Evolutionary conservation across 208 protist species (phyloP).

Genomic region (Leishmania amazonensis): DNA sequence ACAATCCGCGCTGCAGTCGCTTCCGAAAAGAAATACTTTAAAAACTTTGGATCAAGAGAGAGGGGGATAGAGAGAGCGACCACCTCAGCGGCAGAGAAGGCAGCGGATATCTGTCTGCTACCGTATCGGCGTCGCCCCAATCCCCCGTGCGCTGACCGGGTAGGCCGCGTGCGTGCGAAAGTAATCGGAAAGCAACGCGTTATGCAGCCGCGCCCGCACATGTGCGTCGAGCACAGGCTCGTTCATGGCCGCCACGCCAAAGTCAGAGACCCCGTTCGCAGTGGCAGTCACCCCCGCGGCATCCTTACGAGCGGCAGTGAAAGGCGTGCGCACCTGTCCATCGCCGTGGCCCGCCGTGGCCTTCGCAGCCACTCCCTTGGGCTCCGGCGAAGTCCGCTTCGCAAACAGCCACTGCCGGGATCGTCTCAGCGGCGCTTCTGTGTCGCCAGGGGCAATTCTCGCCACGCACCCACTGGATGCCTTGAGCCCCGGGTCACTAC

Average conservation of each 20-base stretch:
- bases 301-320: background rate
- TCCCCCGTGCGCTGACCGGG: background rate
- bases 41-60: no score
- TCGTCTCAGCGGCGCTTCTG: background rate
- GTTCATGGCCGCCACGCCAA: background rate
- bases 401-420: background rate
- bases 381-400: background rate
- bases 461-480: background rate
- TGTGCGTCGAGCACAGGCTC: background rate
- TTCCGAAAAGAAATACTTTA: no score
- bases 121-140: slow-evolving; percentile 14
- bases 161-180: slow-evolving; percentile 1
- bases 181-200: background rate
- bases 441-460: background rate
- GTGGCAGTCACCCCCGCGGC: background rate
- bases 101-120: background rate
- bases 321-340: background rate
- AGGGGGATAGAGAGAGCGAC: background rate
- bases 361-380: background rate
- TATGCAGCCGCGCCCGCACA: background rate
- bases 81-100: background rate
- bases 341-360: background rate
- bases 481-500: background rate
- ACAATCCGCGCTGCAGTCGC: background rate
- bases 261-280: background rate